Base-by-base conservation (phyloP, 805 yeast genomes). In the Cyberlindnera nakhonratchasimensis region DNA sequence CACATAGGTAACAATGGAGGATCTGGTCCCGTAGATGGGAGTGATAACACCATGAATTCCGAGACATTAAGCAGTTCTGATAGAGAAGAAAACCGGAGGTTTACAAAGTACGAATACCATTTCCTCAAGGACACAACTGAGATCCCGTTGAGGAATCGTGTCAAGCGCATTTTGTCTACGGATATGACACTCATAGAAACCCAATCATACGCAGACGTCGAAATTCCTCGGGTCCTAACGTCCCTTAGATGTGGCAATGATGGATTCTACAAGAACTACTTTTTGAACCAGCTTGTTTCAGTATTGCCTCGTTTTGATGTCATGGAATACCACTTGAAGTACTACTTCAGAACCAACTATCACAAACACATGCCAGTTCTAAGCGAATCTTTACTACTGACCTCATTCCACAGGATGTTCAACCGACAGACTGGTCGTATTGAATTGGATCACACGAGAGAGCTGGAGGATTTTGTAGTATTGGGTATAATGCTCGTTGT, bases 61-160 rank as follows among this genome's bases (percentile, higher is more conserved):
- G 29, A 16, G n/a, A n/a, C n/a, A n/a, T n/a, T n/a, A n/a, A n/a
- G n/a, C n/a, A n/a, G n/a, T n/a, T n/a, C n/a, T n/a, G n/a, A n/a
- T n/a, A n/a, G n/a, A 12, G 41, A 32, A 22, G 28, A 17, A 12
- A n/a, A 8, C 12, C 38, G 39, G n/a, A 44, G 36, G 29, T 29
- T 37, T 24, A 29, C 42, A 16, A 40, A 34, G 19, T 39, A 39
- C 37, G 52, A 48, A 16, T 48, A 48, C 32, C 52, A 48, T 24
- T 48, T 48, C 49, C 29, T 48, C 16, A 48, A 48, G 29, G 52
- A 48, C 34, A 41, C 52, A 3, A 39, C 47, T 1, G 52, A 48
- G 47, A 48, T 43, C 23, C 52, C 52, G 9, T 29, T 48, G 19
- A 23, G 47, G 20, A 42, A 40, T 29, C 39, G 52, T 16, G 39